These are phyloP conservation scores for Streptanthus diversifolius DNA, from an alignment of 345 rosid species.

Conservation along the genomic window DNA sequence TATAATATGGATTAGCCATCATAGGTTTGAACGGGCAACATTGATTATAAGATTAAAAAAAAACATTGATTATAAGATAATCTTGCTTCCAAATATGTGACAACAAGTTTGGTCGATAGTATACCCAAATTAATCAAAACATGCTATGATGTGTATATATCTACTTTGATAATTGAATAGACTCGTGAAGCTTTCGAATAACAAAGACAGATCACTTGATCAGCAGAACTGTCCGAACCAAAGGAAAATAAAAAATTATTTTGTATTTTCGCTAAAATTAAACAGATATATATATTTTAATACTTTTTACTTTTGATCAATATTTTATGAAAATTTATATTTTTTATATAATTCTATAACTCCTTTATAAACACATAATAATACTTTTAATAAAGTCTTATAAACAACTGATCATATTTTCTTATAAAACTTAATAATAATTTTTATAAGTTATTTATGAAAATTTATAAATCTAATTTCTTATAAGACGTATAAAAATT, in stretches of 20 bases:
- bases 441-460: too few relatives aligned
- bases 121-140: neutral
- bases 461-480: too few relatives aligned
- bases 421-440: too few relatives aligned
- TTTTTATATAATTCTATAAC: too few relatives aligned
- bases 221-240: neutral
- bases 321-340: too few relatives aligned
- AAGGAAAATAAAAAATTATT: neutral
- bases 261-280: neutral
- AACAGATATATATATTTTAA: too few relatives aligned
- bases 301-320: neutral
- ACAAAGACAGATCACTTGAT: neutral
- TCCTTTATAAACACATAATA: too few relatives aligned
- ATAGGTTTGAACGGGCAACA: neutral
- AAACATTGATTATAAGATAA: neutral
- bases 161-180: neutral
- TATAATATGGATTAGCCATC: neutral
- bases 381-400: too few relatives aligned
- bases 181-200: neutral
- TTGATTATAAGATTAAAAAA: too few relatives aligned
- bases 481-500: too few relatives aligned
- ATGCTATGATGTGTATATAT: neutral
- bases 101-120: neutral
- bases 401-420: too few relatives aligned
- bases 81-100: slow-evolving; percentile 27